Evolutionary conservation across 148 eudicot genomes (phyloP).

Genomic region (Persicaria maculosa): DNA sequence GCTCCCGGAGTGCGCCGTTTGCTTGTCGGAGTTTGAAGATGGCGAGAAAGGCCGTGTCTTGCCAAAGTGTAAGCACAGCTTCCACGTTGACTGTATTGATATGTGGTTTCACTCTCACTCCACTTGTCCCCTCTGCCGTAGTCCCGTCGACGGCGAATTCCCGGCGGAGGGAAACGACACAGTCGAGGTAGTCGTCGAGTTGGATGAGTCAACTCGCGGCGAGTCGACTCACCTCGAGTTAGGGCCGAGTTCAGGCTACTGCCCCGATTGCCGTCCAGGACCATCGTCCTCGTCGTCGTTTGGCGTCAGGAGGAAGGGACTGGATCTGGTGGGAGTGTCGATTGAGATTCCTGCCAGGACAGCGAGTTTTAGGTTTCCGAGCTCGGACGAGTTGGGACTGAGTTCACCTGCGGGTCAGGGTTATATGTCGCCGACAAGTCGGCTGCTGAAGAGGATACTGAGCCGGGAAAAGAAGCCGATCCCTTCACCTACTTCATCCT

Average conservation of each 20-base stretch:
- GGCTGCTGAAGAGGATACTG: conserved; percentile 46
- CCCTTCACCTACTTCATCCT: conserved; percentile 21
- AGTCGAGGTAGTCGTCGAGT: conserved; percentile 3
- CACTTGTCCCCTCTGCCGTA: conserved; percentile 86
- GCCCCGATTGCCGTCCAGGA: conserved; percentile 3
- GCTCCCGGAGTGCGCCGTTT: conserved; percentile 69
- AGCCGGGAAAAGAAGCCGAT: conserved; percentile 38
- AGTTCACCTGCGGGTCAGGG: conserved; percentile 48
- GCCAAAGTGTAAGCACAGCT: conserved; percentile 69
- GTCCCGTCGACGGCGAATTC: conserved; percentile 28
- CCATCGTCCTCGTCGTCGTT: conserved; percentile 17
- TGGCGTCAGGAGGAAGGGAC: conserved; percentile 34
- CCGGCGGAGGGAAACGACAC: neutral
- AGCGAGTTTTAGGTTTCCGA: conserved; percentile 27
- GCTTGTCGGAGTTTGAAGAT: conserved; percentile 75
- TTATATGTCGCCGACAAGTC: conserved; percentile 45
- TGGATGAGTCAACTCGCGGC: neutral
- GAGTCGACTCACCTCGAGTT: neutral
- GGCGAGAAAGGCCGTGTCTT: conserved; percentile 49
- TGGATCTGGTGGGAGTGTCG: conserved; percentile 30
- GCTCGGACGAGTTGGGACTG: conserved; percentile 31
- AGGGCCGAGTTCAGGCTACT: neutral
- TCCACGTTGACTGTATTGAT: conserved; percentile 73
- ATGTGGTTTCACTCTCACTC: conserved; percentile 88
- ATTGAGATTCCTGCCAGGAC: conserved; percentile 53